Evolutionary conservation across 768 basidiomycete species (phyloP).

Genomic region (Calocybe indica): DNA sequence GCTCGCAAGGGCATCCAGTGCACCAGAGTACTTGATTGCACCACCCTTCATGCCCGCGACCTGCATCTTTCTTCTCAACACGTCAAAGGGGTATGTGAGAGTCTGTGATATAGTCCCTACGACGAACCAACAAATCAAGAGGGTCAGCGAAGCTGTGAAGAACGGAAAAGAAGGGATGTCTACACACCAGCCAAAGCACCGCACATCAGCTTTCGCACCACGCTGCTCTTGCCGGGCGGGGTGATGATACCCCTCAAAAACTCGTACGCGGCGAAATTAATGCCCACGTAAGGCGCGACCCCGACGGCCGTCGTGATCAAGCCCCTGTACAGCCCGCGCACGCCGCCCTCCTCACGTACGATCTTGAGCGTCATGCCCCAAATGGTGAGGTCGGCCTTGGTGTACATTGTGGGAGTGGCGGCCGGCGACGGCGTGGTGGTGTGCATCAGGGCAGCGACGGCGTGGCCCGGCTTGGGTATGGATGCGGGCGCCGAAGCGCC

Average conservation of each 20-base stretch:
- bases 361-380: constrained; percentile 90
- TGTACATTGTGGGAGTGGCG: constrained; percentile 21
- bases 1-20: constrained; percentile 66
- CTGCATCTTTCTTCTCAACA: constrained; percentile 93
- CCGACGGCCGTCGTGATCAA: constrained; percentile 80
- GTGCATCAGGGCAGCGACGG: constrained; percentile 18
- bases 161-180: too few relatives aligned
- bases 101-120: constrained; percentile 89
- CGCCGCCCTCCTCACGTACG: constrained; percentile 86
- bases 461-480: constrained; percentile 26
- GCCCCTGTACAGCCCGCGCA: constrained; percentile 83
- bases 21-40: constrained; percentile 69
- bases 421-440: constrained; percentile 7
- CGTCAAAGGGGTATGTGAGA: constrained; percentile 93
- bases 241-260: constrained; percentile 68
- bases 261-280: constrained; percentile 96
- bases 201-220: constrained; percentile 68
- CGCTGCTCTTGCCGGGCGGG: constrained; percentile 71
- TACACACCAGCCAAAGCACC: constrained; percentile 79
- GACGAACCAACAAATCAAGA: constrained; percentile 1
- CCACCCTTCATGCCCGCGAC: constrained; percentile 72
- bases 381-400: constrained; percentile 58
- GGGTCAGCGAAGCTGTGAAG: neutral
- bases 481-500: constrained; percentile 13
- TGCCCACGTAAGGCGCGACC: constrained; percentile 85